These are phyloP conservation scores for Adansonia grandidieri DNA, from an alignment of 441 rosid species.

Conservation along the genomic window DNA sequence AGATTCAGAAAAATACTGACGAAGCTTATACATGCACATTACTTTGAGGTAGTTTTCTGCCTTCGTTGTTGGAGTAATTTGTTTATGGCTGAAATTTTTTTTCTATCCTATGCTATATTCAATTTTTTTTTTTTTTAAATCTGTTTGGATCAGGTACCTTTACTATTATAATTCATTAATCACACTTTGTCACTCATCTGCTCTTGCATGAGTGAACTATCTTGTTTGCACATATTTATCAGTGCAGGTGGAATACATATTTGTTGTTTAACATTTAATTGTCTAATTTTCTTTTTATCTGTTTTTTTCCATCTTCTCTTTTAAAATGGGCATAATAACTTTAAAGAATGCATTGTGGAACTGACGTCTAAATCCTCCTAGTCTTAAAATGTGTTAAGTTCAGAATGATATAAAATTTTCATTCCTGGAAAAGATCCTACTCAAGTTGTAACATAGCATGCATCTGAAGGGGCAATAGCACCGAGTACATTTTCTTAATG, in stretches of 20 bases:
- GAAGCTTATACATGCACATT: slow-evolving; percentile 82
- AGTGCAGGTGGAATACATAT: background rate
- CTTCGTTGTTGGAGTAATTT: background rate
- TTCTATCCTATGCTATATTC: background rate
- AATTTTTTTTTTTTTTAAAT: background rate
- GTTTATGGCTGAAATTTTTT: background rate
- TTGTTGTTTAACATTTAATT: background rate
- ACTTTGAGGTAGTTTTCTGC: slow-evolving; percentile 75
- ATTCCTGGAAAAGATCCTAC: background rate
- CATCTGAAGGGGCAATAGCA: slow-evolving; percentile 1
- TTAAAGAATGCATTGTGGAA: background rate
- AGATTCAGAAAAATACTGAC: slow-evolving; percentile 94
- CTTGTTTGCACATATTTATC: slow-evolving; percentile 2
- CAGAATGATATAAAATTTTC: background rate
- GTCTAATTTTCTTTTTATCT: background rate
- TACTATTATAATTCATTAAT: background rate
- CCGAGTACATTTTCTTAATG: background rate
- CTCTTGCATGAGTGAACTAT: background rate
- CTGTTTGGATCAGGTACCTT: background rate
- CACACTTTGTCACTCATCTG: background rate
- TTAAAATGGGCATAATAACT: background rate
- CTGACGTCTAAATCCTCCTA: background rate
- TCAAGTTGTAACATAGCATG: background rate
- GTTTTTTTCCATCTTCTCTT: background rate
- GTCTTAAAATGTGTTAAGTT: background rate